A percentile compares a stretch with the other conserved stretches of the same genome.
Evolutionary conservation across 2,329 filamentous ascomycete genomes (phyloP).

Genomic region (Trichoderma breve): DNA sequence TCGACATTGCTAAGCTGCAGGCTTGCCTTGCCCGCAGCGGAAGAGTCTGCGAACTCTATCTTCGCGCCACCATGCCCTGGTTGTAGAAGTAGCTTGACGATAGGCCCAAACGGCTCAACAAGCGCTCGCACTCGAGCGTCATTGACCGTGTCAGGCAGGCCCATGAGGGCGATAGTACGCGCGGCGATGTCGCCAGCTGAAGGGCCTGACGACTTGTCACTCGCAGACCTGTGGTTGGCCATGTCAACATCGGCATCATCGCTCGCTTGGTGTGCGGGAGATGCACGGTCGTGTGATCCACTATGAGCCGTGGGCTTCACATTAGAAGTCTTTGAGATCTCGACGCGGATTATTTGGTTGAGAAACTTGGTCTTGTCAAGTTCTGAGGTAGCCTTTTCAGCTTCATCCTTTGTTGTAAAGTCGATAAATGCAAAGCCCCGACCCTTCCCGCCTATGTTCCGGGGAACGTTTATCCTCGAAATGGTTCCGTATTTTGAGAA

Average conservation of each 20-base stretch:
- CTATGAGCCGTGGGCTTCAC: slow-evolving; percentile 55
- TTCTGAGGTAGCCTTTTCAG: slow-evolving; percentile 61
- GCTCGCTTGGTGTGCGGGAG: slow-evolving; percentile 37
- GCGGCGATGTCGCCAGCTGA: slow-evolving; percentile 52
- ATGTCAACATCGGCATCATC: slow-evolving; percentile 32
- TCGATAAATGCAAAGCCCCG: slow-evolving; percentile 80
- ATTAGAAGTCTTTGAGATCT: slow-evolving; percentile 55
- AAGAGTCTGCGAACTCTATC: slow-evolving; percentile 72
- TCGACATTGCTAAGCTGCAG: slow-evolving; percentile 56
- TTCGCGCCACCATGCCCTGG: slow-evolving; percentile 83
- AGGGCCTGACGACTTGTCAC: slow-evolving; percentile 40
- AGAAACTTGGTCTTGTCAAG: slow-evolving; percentile 71
- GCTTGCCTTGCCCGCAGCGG: slow-evolving; percentile 70
- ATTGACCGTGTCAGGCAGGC: slow-evolving; percentile 89
- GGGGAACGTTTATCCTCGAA: slow-evolving; percentile 68
- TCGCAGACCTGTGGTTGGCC: neutral
- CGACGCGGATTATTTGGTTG: slow-evolving; percentile 65
- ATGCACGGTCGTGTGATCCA: slow-evolving; percentile 32
- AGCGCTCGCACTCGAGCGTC: slow-evolving; percentile 75
- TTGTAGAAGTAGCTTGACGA: slow-evolving; percentile 75
- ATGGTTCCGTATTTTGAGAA: slow-evolving; percentile 77
- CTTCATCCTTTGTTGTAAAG: slow-evolving; percentile 69
- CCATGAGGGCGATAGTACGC: slow-evolving; percentile 77
- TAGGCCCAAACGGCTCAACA: slow-evolving; percentile 65
- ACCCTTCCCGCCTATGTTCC: slow-evolving; percentile 63